Base-by-base conservation (phyloP, 169 alveolate species). In the Plasmodium sp. region DNA sequence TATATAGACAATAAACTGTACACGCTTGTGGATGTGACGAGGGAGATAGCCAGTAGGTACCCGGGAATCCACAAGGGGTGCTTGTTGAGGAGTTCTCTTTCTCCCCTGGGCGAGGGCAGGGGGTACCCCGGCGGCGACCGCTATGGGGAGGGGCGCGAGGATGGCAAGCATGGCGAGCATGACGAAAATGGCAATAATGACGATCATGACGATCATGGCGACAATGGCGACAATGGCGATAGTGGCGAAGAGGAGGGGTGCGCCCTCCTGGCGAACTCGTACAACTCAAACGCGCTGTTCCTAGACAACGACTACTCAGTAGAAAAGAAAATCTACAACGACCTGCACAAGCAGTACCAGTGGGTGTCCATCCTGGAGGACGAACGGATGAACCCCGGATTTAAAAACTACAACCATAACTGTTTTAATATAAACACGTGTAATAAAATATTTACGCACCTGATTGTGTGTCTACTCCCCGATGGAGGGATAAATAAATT, bases 401-500 rank as follows among this genome's bases (percentile, higher is more conserved):
- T 56, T 58, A 48, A 91, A 39, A 93, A 95, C 58, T 92, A 91
- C 73, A 72, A 90, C 18, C 94, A 93, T 51, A 92, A 93, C 81
- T 91, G 94, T 75, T 93, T 93, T 71, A 93, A 93, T 54, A 85
- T 95, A 51, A 81, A 91, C 79, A 84, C 92, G 36, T 91, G 86
- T 85, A 93, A 92, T 36, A 74, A 84, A 80, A 73, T 82, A 81
- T 84, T 93, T 80, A 93, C 97, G 16, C 96, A 93, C 85, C 80
- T 95, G 33, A 80, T 81, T 31, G 84, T 95, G n/a, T 93, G 95
- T 45, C 31, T 93, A 51, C 82, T 84, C 62, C 97, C 97, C 22
- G 97, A 95, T 84, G 97, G 97, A 0, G 97, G 97, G 16, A 95
- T 95, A 41, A 85, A 92, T 54, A 83, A 86, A 33, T 91, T 95